phyloP scores from a whole-genome alignment of 176 grass and related monocot genomes.

The Aegilops umbellulata region DNA sequence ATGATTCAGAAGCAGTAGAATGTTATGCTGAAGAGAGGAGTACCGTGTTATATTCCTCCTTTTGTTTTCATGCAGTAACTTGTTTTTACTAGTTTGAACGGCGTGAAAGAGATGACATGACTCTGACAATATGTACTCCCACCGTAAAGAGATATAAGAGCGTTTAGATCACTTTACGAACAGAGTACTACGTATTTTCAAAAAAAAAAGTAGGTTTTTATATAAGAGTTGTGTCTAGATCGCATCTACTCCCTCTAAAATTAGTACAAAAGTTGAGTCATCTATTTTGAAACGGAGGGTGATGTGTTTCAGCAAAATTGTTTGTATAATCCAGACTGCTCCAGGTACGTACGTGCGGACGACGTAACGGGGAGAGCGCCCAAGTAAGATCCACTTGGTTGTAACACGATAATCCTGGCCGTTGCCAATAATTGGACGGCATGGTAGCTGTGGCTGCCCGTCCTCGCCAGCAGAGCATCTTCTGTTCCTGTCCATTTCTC shows the following conservation, averaged over 20 bases:
- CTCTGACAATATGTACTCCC: background rate
- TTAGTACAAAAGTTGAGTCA: too few relatives aligned
- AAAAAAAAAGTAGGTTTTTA: too few relatives aligned
- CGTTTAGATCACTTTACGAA: too few relatives aligned
- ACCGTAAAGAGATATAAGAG: too few relatives aligned
- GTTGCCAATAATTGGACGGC: too few relatives aligned
- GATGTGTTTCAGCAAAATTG: too few relatives aligned
- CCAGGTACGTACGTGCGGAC: background rate
- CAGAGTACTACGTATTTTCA: too few relatives aligned
- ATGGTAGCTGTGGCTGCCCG: conserved; percentile 17
- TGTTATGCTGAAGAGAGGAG: too few relatives aligned
- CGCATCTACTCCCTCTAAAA: too few relatives aligned
- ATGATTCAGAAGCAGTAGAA: too few relatives aligned
- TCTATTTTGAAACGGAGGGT: too few relatives aligned
- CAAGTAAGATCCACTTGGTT: conserved; percentile 13
- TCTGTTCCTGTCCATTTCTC: conserved; percentile 36
- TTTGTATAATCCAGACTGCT: background rate
- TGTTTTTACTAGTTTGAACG: background rate
- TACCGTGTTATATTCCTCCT: background rate
- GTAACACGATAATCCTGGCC: background rate
- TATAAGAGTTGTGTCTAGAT: too few relatives aligned
- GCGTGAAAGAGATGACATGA: background rate
- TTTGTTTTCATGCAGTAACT: background rate
- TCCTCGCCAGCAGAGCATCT: conserved; percentile 37
- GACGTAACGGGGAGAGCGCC: background rate